Conservation (phyloP, 2,329 filamentous ascomycete species). For the Parafenestella ontariensis region DNA sequence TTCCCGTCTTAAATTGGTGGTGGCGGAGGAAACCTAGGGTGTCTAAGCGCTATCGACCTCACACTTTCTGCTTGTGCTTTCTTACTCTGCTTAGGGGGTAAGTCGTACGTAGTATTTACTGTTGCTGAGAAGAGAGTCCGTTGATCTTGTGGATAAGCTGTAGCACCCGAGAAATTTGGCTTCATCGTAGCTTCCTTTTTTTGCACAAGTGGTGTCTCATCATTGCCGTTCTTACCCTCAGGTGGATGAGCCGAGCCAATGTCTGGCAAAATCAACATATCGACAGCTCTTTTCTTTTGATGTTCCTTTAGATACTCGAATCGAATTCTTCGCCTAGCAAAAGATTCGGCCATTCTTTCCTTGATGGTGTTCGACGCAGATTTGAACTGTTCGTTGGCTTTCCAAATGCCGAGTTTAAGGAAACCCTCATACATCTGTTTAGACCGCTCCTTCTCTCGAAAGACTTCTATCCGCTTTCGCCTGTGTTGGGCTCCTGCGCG, state of each 20-base stretch:
- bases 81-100: background rate
- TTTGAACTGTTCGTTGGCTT: background rate
- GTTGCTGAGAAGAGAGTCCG: background rate
- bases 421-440: conserved; percentile 4
- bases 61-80: conserved; percentile 1
- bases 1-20: background rate
- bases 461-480: background rate
- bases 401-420: conserved; percentile 3
- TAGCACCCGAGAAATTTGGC: background rate
- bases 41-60: background rate
- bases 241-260: background rate
- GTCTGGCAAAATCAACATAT: background rate
- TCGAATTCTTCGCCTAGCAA: conserved; percentile 4
- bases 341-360: conserved; percentile 1
- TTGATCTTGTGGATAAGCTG: background rate
- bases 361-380: background rate
- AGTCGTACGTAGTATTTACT: background rate
- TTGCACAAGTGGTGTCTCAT: background rate
- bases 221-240: background rate
- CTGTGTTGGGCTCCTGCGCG: conserved; percentile 4
- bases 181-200: background rate
- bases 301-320: conserved; percentile 3
- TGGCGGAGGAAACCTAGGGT: background rate
- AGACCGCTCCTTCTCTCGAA: conserved; percentile 3
- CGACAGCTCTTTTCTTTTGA: background rate